These are phyloP conservation scores for Pilasporangium apinafurcum DNA, from an alignment of 352 stramenopile genomes.

Conservation along the genomic window DNA sequence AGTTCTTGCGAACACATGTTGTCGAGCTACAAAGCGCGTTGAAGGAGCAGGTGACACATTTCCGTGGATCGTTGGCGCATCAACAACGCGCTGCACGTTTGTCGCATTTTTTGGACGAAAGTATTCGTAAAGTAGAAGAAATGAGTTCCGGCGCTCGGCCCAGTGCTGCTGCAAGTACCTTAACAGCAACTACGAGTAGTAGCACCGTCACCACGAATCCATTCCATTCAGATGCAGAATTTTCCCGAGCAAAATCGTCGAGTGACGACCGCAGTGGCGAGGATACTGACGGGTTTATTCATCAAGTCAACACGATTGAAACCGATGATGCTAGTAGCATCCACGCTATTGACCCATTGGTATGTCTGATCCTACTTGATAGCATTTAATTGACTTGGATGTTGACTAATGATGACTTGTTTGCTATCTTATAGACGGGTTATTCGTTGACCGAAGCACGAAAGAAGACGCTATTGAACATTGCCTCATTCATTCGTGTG, in stretches of 20 bases:
- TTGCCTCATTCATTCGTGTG: slow-evolving; percentile 66
- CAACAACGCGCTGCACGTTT: slow-evolving; percentile 38
- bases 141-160: slow-evolving; percentile 58
- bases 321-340: slow-evolving; percentile 44
- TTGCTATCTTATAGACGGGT: slow-evolving; percentile 21
- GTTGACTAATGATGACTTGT: no score
- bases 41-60: slow-evolving; percentile 54
- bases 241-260: slow-evolving; percentile 17
- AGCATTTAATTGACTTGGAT: neutral
- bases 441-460: slow-evolving; percentile 60
- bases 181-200: slow-evolving; percentile 11
- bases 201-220: slow-evolving; percentile 13
- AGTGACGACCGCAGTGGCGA: slow-evolving; percentile 31
- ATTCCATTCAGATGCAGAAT: neutral
- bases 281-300: slow-evolving; percentile 32
- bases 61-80: slow-evolving; percentile 28
- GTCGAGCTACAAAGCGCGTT: slow-evolving; percentile 70
- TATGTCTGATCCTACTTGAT: neutral
- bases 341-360: slow-evolving; percentile 34
- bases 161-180: slow-evolving; percentile 8
- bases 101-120: slow-evolving; percentile 61
- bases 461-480: slow-evolving; percentile 60
- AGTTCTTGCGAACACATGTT: slow-evolving; percentile 77
- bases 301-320: slow-evolving; percentile 46
- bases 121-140: slow-evolving; percentile 66